Evolutionary conservation across 1,139 yeast genomes (phyloP).

Genomic region (Pichia sp.): DNA sequence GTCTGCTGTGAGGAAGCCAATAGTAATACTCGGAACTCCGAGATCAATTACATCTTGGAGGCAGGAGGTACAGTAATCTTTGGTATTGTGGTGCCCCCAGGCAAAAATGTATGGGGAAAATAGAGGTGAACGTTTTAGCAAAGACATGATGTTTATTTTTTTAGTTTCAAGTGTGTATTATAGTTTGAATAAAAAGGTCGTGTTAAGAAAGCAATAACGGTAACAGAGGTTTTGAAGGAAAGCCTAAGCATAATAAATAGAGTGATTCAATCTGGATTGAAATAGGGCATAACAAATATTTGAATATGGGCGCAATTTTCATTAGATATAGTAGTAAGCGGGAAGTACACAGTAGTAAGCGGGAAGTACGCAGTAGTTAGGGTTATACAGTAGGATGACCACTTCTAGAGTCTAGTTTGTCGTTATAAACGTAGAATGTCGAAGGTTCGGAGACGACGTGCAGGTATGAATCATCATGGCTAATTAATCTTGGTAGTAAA

Average conservation of each 20-base stretch:
- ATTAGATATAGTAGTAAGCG: background rate
- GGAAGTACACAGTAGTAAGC: background rate
- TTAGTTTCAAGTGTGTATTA: no score
- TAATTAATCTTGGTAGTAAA: background rate
- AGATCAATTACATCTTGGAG: slow-evolving; percentile 20
- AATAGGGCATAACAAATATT: background rate
- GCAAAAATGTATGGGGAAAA: slow-evolving; percentile 18
- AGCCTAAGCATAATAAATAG: no score
- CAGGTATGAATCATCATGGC: background rate
- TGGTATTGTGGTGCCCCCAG: slow-evolving; percentile 11
- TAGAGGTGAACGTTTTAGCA: background rate
- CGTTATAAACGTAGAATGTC: slow-evolving; percentile 3
- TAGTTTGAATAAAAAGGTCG: background rate
- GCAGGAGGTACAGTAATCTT: background rate
- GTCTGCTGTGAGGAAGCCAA: slow-evolving; percentile 28
- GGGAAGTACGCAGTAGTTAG: background rate
- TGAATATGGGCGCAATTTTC: background rate
- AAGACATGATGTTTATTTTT: background rate
- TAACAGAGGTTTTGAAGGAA: no score
- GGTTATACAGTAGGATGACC: background rate
- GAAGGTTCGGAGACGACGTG: background rate
- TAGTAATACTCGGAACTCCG: slow-evolving; percentile 20
- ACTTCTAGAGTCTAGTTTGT: background rate
- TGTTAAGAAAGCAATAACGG: no score
- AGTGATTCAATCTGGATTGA: no score